Evolutionary conservation across 2,329 filamentous ascomycete genomes (phyloP).

Genomic region (Alternaria sp.): DNA sequence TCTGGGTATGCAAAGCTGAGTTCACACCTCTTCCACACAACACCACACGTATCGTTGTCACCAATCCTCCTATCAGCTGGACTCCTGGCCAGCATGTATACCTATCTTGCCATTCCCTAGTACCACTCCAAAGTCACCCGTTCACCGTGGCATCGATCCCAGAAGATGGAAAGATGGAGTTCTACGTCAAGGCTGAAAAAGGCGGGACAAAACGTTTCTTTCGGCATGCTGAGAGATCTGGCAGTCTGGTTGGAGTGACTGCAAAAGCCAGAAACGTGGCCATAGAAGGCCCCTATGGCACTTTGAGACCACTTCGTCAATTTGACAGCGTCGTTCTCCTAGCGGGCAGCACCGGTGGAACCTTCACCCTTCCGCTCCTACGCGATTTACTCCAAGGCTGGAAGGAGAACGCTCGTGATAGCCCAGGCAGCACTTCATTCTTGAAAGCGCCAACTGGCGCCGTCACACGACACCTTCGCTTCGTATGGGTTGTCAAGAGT

Average conservation of each 20-base stretch:
- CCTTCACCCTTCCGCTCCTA: conserved; percentile 65
- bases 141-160: conserved; percentile 69
- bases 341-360: conserved; percentile 67
- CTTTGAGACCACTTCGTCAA: conserved; percentile 61
- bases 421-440: conserved; percentile 17
- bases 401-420: conserved; percentile 41
- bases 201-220: conserved; percentile 63
- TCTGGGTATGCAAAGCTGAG: conserved; percentile 51
- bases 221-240: conserved; percentile 58
- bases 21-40: conserved; percentile 60
- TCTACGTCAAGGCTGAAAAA: conserved; percentile 63
- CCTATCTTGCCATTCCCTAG: conserved; percentile 64
- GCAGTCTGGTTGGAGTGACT: conserved; percentile 19
- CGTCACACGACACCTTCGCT: conserved; percentile 61
- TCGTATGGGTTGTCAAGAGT: conserved; percentile 68
- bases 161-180: conserved; percentile 63
- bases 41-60: conserved; percentile 65
- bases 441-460: conserved; percentile 35
- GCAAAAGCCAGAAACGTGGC: conserved; percentile 50
- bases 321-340: conserved; percentile 69
- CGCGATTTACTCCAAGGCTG: conserved; percentile 63
- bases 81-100: conserved; percentile 70
- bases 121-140: conserved; percentile 68
- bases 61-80: conserved; percentile 65
- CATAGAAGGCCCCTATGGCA: conserved; percentile 65